Percentiles rank a stretch among this genome's conserved stretches.
Conservation (phyloP, 1,284 basidiomycete species). For the Ustilago esculenta region DNA sequence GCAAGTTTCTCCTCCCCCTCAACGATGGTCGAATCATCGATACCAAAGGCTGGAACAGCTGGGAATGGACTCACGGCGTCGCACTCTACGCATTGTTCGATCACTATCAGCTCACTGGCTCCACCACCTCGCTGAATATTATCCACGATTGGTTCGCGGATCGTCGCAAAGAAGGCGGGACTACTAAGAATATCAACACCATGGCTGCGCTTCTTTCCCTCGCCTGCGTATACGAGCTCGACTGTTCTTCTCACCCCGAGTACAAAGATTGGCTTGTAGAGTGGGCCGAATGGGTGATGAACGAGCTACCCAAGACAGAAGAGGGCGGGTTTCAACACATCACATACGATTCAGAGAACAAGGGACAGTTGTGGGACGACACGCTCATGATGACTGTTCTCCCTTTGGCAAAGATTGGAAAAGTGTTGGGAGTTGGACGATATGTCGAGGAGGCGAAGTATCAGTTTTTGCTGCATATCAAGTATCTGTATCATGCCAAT, state of each 20-base stretch:
- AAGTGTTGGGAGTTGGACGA: conserved; percentile 72
- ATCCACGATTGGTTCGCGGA: conserved; percentile 73
- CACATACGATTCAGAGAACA: conserved; percentile 72
- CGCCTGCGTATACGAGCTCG: conserved; percentile 71
- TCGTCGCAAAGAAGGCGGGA: conserved; percentile 71
- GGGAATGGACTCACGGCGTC: conserved; percentile 76
- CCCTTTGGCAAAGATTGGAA: conserved; percentile 74
- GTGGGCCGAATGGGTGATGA: conserved; percentile 77
- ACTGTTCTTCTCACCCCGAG: conserved; percentile 55
- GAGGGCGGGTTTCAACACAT: conserved; percentile 75
- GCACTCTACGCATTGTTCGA: conserved; percentile 59
- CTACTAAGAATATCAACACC: conserved; percentile 77
- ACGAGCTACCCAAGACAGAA: conserved; percentile 73
- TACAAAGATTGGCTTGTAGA: conserved; percentile 72
- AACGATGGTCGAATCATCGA: conserved; percentile 74
- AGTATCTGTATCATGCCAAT: conserved; percentile 71
- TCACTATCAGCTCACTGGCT: conserved; percentile 70
- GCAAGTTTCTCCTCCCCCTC: conserved; percentile 72
- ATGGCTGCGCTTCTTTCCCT: conserved; percentile 75
- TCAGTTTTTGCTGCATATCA: conserved; percentile 73
- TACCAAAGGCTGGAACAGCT: conserved; percentile 76
- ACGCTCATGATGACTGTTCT: conserved; percentile 75
- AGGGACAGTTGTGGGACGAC: conserved; percentile 76
- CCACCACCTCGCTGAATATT: conserved; percentile 70
- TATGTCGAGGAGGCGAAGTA: conserved; percentile 75